Evolutionary conservation across 305 asterid genomes (phyloP), one percentile per base, ranked within the genome.

Genomic region (Fraxinus baroniana): DNA sequence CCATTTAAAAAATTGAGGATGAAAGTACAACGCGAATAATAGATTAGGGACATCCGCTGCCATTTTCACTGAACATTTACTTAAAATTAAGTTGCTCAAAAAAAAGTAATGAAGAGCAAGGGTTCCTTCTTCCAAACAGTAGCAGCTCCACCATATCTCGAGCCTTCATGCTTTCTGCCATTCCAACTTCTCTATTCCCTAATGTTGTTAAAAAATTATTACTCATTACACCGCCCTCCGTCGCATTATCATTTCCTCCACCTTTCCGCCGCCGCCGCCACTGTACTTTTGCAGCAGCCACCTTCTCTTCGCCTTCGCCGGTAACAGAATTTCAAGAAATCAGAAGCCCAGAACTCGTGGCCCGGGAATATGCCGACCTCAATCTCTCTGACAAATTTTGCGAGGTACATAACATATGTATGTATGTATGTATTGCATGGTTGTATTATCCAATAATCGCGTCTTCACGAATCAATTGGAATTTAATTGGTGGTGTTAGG

Each of bases 291-390:
- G 80, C 86, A 22, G 71, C 64, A 30, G 73, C 77, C 64, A 79
- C 83, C 75, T 84, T 80, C 78, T 46, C 39, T 81, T 78, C 86
- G 2, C 84, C 83, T 71, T n/a, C 79, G 32, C 37, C 77, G 74
- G 57, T 66, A 30, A 76, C 89, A 9, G 90, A 81, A 73, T 77
- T 72, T 46, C 84, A 80, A 3, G 86, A 83, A 83, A 78, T 78
- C 49, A 78, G 88, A 75, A 94, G 98, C 88, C 86, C 90, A 2
- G 75, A 85, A 68, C 92, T 93, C 41, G 97, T 95, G 39, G 87
- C 93, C 24, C 84, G 90, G 81, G 98, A 95, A 84, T 95, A 92
- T 85, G 93, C 95, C 37, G 94, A 92, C 81, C 98, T 95, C 81
- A 89, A 91, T 86, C 94, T 93, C 78, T 73, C 94, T 49, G 94